phyloP scores from a whole-genome alignment of 1,139 yeast genomes.

The Hyphopichia buzzinii region DNA sequence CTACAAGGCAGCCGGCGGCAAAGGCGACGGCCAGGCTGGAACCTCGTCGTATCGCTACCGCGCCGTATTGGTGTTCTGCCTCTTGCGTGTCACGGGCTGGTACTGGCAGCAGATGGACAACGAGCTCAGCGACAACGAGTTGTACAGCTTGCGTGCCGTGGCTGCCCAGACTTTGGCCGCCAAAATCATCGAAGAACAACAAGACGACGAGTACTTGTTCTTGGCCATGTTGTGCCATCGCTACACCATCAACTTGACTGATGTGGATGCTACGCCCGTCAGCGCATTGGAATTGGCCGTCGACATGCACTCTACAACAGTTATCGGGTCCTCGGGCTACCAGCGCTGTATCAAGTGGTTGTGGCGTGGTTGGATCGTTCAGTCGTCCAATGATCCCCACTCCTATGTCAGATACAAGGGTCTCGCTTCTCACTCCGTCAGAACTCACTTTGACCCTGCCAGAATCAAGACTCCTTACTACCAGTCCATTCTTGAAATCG shows the following conservation, averaged over 20 bases:
- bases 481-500: constrained; percentile 71
- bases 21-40: constrained; percentile 57
- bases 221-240: constrained; percentile 77
- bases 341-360: constrained; percentile 87
- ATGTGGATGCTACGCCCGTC: constrained; percentile 57
- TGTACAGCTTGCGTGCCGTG: constrained; percentile 57
- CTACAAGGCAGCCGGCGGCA: constrained; percentile 79
- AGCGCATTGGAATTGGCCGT: constrained; percentile 83
- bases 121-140: constrained; percentile 67
- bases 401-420: constrained; percentile 65
- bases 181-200: constrained; percentile 58
- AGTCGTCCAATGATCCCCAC: constrained; percentile 67
- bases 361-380: constrained; percentile 93
- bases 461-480: constrained; percentile 82
- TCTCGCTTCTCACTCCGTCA: constrained; percentile 53
- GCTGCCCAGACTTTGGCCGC: constrained; percentile 77
- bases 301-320: constrained; percentile 76
- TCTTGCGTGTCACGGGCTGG: constrained; percentile 79
- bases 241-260: constrained; percentile 63
- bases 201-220: constrained; percentile 64
- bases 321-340: constrained; percentile 77
- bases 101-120: constrained; percentile 57
- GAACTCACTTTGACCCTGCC: constrained; percentile 77
- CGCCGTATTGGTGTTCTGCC: constrained; percentile 64
- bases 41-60: constrained; percentile 62